Conservation (phyloP, 176 grass and related monocot species). For the Typha latifolia region DNA sequence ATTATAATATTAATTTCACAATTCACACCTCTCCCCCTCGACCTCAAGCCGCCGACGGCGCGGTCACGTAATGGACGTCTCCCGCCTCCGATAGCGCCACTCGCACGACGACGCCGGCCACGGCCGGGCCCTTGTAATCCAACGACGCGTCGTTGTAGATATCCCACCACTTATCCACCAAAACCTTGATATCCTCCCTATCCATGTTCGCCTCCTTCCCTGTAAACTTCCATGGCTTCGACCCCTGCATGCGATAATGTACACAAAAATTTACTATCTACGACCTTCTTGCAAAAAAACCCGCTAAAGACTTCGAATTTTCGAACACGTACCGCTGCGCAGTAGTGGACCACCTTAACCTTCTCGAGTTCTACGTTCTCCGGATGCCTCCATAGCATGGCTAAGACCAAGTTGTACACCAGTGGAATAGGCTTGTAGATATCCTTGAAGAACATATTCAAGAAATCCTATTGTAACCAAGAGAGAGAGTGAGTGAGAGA, state of each 20-base stretch:
- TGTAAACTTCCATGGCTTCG: conserved; percentile 89
- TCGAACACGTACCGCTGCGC: conserved; percentile 53
- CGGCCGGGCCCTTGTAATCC: conserved; percentile 46
- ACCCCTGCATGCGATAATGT: conserved; percentile 33
- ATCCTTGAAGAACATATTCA: conserved; percentile 90
- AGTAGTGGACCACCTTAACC: conserved; percentile 90
- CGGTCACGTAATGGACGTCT: conserved; percentile 44
- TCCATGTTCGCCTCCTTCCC: conserved; percentile 87
- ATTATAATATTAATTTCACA: too few relatives aligned
- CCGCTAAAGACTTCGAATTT: not conserved
- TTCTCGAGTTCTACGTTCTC: conserved; percentile 83
- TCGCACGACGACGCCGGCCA: conserved; percentile 12
- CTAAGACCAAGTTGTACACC: conserved; percentile 74
- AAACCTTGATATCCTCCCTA: conserved; percentile 66
- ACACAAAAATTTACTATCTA: too few relatives aligned
- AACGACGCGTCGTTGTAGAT: conserved; percentile 59
- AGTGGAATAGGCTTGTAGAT: conserved; percentile 74
- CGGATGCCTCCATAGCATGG: conserved; percentile 94
- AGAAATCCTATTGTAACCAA: conserved; percentile 47
- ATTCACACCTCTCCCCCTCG: too few relatives aligned
- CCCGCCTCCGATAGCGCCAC: conserved; percentile 37
- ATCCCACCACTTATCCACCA: conserved; percentile 74
- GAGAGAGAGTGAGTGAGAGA: not conserved
- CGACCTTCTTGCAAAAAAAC: not conserved
- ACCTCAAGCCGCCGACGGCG: conserved; percentile 70